Base-by-base conservation (phyloP, 768 basidiomycete genomes). In the Boletus reticuloceps region DNA sequence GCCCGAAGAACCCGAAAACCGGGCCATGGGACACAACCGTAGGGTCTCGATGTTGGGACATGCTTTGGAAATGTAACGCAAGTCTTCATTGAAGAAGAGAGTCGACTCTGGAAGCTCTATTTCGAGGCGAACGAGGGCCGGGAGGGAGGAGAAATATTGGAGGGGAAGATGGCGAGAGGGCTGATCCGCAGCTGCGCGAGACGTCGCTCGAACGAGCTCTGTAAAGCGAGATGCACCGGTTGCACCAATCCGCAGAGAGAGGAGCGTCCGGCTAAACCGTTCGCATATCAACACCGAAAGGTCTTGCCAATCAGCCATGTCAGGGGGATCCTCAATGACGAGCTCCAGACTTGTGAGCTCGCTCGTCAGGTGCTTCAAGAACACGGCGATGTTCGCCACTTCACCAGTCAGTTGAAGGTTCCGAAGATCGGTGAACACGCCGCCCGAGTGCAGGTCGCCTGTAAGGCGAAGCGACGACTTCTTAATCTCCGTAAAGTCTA, bases 21-120 rank as follows among this genome's bases (percentile, higher is more conserved):
- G 81, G 14, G 88, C 84, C 64, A 82, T 72, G 6, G 87, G 84
- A 61, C 86, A 88, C 17, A 91, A 74, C 48, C 80, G 79, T 27
- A 89, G 70, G n/a, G 80, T 75, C 69, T 91, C 87, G 54, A 91
- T 73, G 60, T 78, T 83, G 3, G 89, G 88, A 56, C 83, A 87
- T 31, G 82, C 81, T 42, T 74, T 74, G 16, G 85, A 82, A 7
- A 90, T 64, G 56, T 75, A 77, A 50, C 74, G 73, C 56, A 91
- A 67, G 69, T 91, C 89, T 47, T 75, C 69, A 27, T 82, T 77
- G 50, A 77, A 74, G 71, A 91, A 85, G 53, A 88, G 72, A 50
- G 83, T 76, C 6, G 88, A 89, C 66, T 90, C 88, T 13, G 89
- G 87, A 54, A 91, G 84, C 66, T 91, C 89, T 52, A 91, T 79